A percentile compares a stretch with the other conserved stretches of the same genome.
Evolutionary conservation across 1,284 basidiomycete genomes (phyloP).

Genomic region (Cryptococcus maquisensis): DNA sequence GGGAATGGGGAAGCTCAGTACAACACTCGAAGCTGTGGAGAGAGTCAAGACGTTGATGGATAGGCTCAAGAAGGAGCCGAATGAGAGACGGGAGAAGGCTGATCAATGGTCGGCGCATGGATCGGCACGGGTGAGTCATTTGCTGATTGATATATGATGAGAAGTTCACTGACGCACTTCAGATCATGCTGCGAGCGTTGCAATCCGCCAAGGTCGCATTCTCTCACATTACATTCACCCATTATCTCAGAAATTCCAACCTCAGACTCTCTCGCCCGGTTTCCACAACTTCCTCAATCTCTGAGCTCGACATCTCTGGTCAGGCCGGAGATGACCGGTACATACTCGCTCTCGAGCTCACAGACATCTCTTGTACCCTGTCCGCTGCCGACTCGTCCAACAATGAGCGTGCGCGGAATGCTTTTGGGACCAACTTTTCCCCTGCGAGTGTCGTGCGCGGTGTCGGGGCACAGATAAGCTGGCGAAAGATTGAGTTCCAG

Average conservation of each 20-base stretch:
- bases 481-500: constrained; percentile 30
- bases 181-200: constrained; percentile 38
- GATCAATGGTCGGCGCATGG: constrained; percentile 11
- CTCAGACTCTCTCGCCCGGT: constrained; percentile 2
- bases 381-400: constrained; percentile 36
- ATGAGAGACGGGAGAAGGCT: neutral
- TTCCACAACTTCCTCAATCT: constrained; percentile 11
- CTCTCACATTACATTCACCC: constrained; percentile 19
- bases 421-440: constrained; percentile 33
- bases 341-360: constrained; percentile 31
- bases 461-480: constrained; percentile 24
- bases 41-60: constrained; percentile 17
- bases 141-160: neutral
- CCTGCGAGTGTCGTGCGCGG: constrained; percentile 33
- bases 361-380: constrained; percentile 18
- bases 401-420: constrained; percentile 35
- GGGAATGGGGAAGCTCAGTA: constrained; percentile 24
- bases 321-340: constrained; percentile 13
- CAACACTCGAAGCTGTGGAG: constrained; percentile 25
- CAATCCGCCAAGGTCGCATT: constrained; percentile 28
- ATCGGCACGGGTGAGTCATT: constrained; percentile 11
- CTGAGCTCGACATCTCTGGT: neutral
- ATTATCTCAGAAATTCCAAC: constrained; percentile 17
- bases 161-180: constrained; percentile 7
- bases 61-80: neutral